A percentile compares a stretch with the other conserved stretches of the same genome.
phyloP scores from a whole-genome alignment of 2,329 filamentous ascomycete species.

The Phyllosticta citrichinensis region DNA sequence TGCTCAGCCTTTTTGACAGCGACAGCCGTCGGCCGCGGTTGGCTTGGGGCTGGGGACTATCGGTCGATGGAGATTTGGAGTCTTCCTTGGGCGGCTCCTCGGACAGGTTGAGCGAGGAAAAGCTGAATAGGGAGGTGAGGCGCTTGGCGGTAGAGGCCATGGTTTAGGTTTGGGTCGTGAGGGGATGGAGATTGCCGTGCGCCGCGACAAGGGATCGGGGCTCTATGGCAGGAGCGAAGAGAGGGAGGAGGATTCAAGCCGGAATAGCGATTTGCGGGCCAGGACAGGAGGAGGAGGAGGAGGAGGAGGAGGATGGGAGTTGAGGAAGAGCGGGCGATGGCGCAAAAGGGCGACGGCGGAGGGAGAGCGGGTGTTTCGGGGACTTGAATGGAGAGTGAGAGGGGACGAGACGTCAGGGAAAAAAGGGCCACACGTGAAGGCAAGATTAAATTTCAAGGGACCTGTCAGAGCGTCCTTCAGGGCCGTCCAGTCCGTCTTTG shows the following conservation, averaged over 20 bases:
- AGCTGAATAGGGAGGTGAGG: constrained; percentile 10
- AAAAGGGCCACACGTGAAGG: neutral
- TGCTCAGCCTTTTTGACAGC: constrained; percentile 6
- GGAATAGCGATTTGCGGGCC: neutral
- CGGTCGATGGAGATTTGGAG: neutral
- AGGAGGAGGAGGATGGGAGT: neutral
- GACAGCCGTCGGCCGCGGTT: constrained; percentile 4
- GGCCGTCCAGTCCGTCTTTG: neutral
- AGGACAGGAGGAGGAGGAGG: neutral
- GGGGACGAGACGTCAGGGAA: neutral
- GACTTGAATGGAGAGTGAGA: neutral
- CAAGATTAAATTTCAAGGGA: constrained; percentile 8
- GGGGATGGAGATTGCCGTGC: neutral
- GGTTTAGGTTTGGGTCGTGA: neutral
- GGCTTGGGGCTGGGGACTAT: neutral
- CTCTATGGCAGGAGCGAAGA: neutral
- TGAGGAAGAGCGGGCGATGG: constrained; percentile 1
- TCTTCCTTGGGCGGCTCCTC: constrained; percentile 1
- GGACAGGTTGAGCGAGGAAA: constrained; percentile 6
- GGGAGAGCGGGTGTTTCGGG: constrained; percentile 1
- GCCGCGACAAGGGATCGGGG: constrained; percentile 5
- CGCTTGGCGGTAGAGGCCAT: constrained; percentile 7
- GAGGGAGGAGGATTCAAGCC: constrained; percentile 1
- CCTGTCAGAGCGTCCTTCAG: constrained; percentile 6
- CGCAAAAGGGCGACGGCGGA: neutral